phyloP scores from a whole-genome alignment of 225 moss, liverwort and hornwort genomes.

The Polytrichum commune region DNA sequence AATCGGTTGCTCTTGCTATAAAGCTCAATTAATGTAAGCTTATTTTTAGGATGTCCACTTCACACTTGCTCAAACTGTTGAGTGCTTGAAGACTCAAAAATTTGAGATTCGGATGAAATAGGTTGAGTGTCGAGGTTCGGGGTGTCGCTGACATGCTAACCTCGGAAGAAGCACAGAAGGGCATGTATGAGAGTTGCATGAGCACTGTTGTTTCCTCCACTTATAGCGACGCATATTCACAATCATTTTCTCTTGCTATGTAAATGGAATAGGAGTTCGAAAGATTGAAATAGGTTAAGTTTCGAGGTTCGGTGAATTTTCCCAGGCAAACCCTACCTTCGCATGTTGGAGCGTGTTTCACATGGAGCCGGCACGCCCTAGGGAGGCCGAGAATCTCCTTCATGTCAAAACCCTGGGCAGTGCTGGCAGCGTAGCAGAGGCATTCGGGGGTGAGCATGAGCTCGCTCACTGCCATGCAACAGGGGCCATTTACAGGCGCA shows the following conservation, averaged over 20 bases:
- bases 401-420: conserved; percentile 36
- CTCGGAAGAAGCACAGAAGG: neutral
- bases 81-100: no score
- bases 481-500: conserved; percentile 27
- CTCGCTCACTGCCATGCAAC: conserved; percentile 55
- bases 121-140: neutral
- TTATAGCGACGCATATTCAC: no score
- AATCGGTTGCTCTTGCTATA: neutral
- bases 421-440: conserved; percentile 46
- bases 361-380: conserved; percentile 28
- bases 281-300: no score
- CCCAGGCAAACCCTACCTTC: conserved; percentile 19
- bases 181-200: neutral
- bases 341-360: conserved; percentile 26
- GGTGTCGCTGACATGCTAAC: neutral
- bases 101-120: neutral
- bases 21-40: neutral
- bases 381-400: conserved; percentile 35
- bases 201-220: no score
- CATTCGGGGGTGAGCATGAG: conserved; percentile 53
- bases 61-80: neutral
- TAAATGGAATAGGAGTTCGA: no score
- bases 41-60: neutral
- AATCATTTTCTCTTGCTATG: no score
- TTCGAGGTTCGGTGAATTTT: no score